phyloP scores from a whole-genome alignment of 352 stramenopile species.

The Phytophthora pseudosyringae region DNA sequence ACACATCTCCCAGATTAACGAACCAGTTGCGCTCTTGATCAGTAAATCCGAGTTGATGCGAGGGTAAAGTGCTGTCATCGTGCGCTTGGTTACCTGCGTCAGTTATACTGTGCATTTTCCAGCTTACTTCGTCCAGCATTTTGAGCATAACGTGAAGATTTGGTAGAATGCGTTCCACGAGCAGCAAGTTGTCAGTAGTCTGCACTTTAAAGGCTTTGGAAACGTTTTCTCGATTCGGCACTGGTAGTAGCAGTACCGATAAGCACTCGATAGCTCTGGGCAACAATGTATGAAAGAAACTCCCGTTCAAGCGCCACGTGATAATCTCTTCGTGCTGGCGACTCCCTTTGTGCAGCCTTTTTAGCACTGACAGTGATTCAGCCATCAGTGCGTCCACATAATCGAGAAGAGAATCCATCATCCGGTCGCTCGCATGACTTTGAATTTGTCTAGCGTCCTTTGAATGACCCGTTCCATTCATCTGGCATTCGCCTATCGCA shows the following conservation, averaged over 20 bases:
- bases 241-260: slow-evolving; percentile 34
- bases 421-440: slow-evolving; percentile 12
- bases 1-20: slow-evolving; percentile 51
- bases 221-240: neutral
- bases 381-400: slow-evolving; percentile 52
- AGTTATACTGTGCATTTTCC: slow-evolving; percentile 48
- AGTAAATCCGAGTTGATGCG: neutral
- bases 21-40: slow-evolving; percentile 46
- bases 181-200: slow-evolving; percentile 17
- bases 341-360: slow-evolving; percentile 55
- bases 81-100: slow-evolving; percentile 41
- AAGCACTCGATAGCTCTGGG: slow-evolving; percentile 56
- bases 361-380: slow-evolving; percentile 45
- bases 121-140: slow-evolving; percentile 67
- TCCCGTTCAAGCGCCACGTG: slow-evolving; percentile 51
- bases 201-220: neutral
- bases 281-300: slow-evolving; percentile 56
- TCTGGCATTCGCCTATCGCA: neutral
- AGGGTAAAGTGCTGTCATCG: slow-evolving; percentile 8
- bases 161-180: slow-evolving; percentile 49
- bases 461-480: neutral
- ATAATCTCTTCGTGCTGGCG: slow-evolving; percentile 67
- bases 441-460: neutral
- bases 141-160: slow-evolving; percentile 56
- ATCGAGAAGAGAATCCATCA: slow-evolving; percentile 36